phyloP scores from a whole-genome alignment of 73 alveolate species.

The Halteria grandinella region DNA sequence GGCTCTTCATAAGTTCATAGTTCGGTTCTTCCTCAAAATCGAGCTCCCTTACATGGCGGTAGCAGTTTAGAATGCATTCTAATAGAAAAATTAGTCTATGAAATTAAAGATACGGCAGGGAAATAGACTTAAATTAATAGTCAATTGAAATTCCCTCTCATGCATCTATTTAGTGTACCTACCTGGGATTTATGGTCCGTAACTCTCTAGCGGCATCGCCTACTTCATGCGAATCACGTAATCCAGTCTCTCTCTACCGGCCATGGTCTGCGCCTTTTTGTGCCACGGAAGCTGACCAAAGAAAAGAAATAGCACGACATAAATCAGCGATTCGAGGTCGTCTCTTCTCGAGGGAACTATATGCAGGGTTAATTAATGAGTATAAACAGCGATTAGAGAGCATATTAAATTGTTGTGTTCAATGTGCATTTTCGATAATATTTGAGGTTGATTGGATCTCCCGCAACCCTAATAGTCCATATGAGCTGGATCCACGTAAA shows the following conservation, averaged over 20 bases:
- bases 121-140: too few species aligned
- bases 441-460: not conserved
- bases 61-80: slow-evolving; percentile 27
- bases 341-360: slow-evolving; percentile 67
- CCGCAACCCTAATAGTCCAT: too few species aligned
- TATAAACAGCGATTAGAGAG: not conserved
- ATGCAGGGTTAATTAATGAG: not conserved
- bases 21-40: slow-evolving; percentile 23
- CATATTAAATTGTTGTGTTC: too few species aligned
- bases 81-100: not conserved
- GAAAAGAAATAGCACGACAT: slow-evolving; percentile 32
- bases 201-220: not conserved
- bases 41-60: slow-evolving; percentile 1
- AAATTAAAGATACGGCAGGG: too few species aligned
- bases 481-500: too few species aligned
- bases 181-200: slow-evolving; percentile 34
- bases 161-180: not conserved
- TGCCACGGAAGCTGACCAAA: slow-evolving; percentile 65
- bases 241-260: slow-evolving; percentile 46
- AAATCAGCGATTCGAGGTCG: slow-evolving; percentile 64
- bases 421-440: too few species aligned
- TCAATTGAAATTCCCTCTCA: not conserved
- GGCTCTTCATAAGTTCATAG: slow-evolving; percentile 2
- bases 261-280: slow-evolving; percentile 21
- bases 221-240: slow-evolving; percentile 37